Evolutionary conservation across 1,139 yeast species (phyloP), one percentile per base, ranked within the genome.

Genomic region (Nadsonia commutata): DNA sequence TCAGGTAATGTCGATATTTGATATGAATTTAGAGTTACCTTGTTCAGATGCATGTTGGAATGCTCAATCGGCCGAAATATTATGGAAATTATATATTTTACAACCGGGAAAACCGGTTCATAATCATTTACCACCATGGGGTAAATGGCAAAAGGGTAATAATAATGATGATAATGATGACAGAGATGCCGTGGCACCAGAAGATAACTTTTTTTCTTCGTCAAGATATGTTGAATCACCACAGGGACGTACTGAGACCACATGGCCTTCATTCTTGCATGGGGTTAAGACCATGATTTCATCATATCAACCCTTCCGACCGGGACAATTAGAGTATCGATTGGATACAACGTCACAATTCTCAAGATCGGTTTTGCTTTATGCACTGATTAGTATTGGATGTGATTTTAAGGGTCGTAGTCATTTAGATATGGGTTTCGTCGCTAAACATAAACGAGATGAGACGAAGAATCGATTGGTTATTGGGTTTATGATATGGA

Each of bases 21-120:
- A 65, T 41, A 52, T 66, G 20, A 55, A 64, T 31, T 46, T 67
- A 20, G 71, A 67, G 38, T 50, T 68, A 38, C 72, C 72, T 1
- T 67, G 62, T 38, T 52, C 68, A 0, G 72, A 68, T 49, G 57
- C 63, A 3, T 64, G 66, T 21, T 68, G 72, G 72, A 50, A 54
- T 36, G 65, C 69, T 3, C 48, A 3, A 53, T 53, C 40, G 33
- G 54, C 57, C 1, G 39, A 36, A 1, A 48, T 46, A 20, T 67
- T 66, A 45, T 51, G 50, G 40, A 44, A 43, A 21, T 56, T 54
- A 39, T 65, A 60, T 44, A 48, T 50, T 37, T 52, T 50, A n/a
- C 66, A 65, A 44, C 69, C 69, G 0, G 54, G 56, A 3, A 38
- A 38, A 2, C 44, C 44, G 16, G 36, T 33, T 20, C 22, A 27